These are phyloP conservation scores for Circinella umbellata DNA, from an alignment of 371 early-diverging fungal genomes.

Conservation along the genomic window DNA sequence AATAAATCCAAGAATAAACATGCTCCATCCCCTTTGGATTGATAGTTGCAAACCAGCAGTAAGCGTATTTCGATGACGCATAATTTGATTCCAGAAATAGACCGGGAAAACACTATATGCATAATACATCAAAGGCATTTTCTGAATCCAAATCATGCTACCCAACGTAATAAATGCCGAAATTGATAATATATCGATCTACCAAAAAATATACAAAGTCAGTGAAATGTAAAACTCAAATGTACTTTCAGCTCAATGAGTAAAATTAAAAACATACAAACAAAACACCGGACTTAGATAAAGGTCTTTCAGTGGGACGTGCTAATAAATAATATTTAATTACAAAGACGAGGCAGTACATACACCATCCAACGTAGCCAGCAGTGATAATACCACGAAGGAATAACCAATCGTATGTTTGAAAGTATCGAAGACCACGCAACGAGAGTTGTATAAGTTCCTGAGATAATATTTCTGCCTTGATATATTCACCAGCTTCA, in stretches of 20 bases:
- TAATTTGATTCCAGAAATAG: slow-evolving; percentile 83
- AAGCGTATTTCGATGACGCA: slow-evolving; percentile 37
- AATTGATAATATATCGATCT: slow-evolving; percentile 52
- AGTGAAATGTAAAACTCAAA: background rate
- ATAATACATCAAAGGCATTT: slow-evolving; percentile 85
- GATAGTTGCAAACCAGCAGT: slow-evolving; percentile 13
- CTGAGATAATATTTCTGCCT: slow-evolving; percentile 68
- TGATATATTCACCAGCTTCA: slow-evolving; percentile 55
- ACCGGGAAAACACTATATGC: slow-evolving; percentile 85
- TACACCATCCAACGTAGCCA: slow-evolving; percentile 95
- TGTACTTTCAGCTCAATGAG: background rate
- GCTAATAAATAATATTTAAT: slow-evolving; percentile 49
- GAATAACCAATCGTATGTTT: slow-evolving; percentile 96
- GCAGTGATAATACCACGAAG: slow-evolving; percentile 80
- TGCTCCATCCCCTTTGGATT: background rate
- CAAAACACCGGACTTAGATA: background rate
- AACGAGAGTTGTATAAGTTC: slow-evolving; percentile 68
- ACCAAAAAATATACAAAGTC: background rate
- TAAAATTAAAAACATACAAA: slow-evolving; percentile 6
- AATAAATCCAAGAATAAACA: slow-evolving; percentile 13
- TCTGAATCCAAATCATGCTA: slow-evolving; percentile 66
- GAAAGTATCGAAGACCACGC: slow-evolving; percentile 91
- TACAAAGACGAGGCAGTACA: slow-evolving; percentile 80
- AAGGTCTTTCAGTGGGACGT: background rate
- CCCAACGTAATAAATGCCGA: slow-evolving; percentile 46